Base-by-base conservation (phyloP, 2,329 filamentous ascomycete genomes). In the Fusarium hostae region DNA sequence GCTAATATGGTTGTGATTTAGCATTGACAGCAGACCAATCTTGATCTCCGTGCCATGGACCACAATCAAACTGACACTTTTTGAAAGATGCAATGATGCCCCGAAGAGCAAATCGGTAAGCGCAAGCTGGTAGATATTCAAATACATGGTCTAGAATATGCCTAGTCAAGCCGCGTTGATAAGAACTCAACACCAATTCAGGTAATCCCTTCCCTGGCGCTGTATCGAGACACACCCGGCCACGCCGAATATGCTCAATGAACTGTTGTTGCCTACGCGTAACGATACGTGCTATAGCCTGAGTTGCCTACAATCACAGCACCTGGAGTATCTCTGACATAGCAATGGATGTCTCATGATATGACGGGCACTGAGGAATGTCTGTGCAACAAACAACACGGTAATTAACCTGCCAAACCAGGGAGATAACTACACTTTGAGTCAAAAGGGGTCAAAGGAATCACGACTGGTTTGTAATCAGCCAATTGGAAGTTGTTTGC, bases 321-420 rank as follows among this genome's bases (percentile, higher is more conserved):
- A 41, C 44, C 32, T 56, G n/a, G 24, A 37, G 32, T 35, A 22
- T 35, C 47, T 52, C 55, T 60, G 35, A 37, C 24, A 66, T 47
- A 41, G 32, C 55, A 43, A 32, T 32, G 28, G 10, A 48, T 59
- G 35, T 63, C 51, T 60, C 55, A 34, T 43, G 32, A 45, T 43
- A 44, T 61, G 43, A 66, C 62, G 45, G 34, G 41, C 28, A 52
- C 34, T 24, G 22, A 63, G 63, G 65, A 73, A 75, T 70, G 68
- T 41, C 59, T 59, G 59, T 65, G 59, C 47, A 66, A 60, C 56
- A 66, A 59, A 47, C 44, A 65, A 35, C 50, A 45, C 60, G 63
- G 47, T 39, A 61, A 26, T 30, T 52, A 44, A 37, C 35, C 43
- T 70, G 51, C 63, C 61, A 68, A 51, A 63, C 63, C 39, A 63